phyloP scores from a whole-genome alignment of 2,329 filamentous ascomycete species.

The Ceratocystiopsis minuta region DNA sequence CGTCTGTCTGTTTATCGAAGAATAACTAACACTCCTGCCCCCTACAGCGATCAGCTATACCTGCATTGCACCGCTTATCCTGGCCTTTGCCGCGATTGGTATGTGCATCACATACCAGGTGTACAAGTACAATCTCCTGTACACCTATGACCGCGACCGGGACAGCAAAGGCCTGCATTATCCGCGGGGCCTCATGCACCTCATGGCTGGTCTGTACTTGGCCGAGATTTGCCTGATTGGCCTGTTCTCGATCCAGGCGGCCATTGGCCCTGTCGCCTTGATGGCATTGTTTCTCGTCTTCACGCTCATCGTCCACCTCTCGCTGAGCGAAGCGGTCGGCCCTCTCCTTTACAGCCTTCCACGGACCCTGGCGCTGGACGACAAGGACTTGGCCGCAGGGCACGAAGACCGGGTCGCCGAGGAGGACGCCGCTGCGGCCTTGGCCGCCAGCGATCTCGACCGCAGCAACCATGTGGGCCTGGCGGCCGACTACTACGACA shows the following conservation, averaged over 20 bases:
- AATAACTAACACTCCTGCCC: too few relatives aligned
- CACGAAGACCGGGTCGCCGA: conserved; percentile 6
- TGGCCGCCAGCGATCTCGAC: background rate
- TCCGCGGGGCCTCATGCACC: conserved; percentile 71
- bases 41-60: conserved; percentile 53
- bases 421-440: background rate
- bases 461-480: conserved; percentile 8
- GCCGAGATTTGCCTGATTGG: conserved; percentile 65
- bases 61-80: conserved; percentile 65
- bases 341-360: conserved; percentile 58
- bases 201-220: conserved; percentile 66
- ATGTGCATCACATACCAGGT: conserved; percentile 66
- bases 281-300: conserved; percentile 63
- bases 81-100: conserved; percentile 63
- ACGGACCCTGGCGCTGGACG: conserved; percentile 35
- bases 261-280: conserved; percentile 52
- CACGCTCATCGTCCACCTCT: conserved; percentile 58
- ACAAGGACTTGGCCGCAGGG: conserved; percentile 11
- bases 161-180: conserved; percentile 85
- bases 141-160: conserved; percentile 58
- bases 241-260: conserved; percentile 53
- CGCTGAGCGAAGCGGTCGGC: conserved; percentile 48
- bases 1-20: too few relatives aligned
- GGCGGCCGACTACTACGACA: conserved; percentile 16
- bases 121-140: conserved; percentile 76